These are phyloP conservation scores for Lolium perenne DNA, from an alignment of 176 grass and related monocot genomes.

Conservation along the genomic window DNA sequence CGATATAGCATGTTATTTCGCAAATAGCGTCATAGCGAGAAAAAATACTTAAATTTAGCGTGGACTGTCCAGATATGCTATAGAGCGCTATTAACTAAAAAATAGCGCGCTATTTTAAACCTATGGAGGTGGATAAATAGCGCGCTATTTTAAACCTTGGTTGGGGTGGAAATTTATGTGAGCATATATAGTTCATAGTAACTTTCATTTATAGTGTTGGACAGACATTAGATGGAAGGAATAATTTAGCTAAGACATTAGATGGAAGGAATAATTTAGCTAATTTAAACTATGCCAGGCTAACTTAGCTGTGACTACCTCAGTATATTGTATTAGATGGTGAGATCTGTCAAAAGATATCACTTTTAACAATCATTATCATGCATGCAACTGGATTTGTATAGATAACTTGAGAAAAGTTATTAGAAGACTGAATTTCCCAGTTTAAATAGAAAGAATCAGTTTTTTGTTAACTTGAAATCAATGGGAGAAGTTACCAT, in stretches of 20 bases:
- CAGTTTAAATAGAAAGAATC: background rate
- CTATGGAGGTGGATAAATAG: no score
- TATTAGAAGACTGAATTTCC: slow-evolving; percentile 13
- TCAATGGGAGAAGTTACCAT: background rate
- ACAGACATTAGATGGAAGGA: background rate
- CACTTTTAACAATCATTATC: background rate
- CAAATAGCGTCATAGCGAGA: no score
- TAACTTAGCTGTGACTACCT: background rate
- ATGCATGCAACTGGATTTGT: background rate
- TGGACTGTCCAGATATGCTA: no score
- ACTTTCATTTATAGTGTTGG: background rate
- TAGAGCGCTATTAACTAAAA: no score
- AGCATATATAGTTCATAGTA: background rate
- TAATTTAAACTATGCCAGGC: background rate
- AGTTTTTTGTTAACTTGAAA: background rate
- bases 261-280: no score
- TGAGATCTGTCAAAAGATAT: background rate
- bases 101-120: no score
- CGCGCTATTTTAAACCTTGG: no score
- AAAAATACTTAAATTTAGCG: no score
- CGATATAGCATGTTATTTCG: no score
- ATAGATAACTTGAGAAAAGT: background rate
- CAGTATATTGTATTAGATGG: slow-evolving; percentile 22
- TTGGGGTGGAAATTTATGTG: background rate
- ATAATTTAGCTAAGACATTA: background rate